Evolutionary conservation across 768 basidiomycete species (phyloP).

Genomic region (Porphyrellus cyaneotinctus): DNA sequence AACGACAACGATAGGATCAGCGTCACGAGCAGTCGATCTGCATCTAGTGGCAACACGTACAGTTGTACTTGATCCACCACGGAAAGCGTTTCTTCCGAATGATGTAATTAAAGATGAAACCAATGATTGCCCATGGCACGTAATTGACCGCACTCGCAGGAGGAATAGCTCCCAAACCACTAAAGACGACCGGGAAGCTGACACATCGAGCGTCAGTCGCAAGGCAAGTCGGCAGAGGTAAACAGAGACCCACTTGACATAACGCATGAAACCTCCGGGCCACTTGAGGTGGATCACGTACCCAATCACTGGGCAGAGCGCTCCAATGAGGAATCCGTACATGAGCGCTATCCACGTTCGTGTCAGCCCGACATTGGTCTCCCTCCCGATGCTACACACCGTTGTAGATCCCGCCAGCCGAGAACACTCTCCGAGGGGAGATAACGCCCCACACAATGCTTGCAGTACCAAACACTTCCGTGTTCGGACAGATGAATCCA

Average conservation of each 20-base stretch:
- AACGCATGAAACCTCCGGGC: constrained; percentile 58
- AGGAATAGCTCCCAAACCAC: constrained; percentile 56
- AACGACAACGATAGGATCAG: constrained; percentile 15
- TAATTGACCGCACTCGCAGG: constrained; percentile 66
- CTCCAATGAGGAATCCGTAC: constrained; percentile 78
- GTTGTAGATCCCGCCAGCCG: constrained; percentile 57
- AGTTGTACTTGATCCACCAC: constrained; percentile 62
- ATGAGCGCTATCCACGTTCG: constrained; percentile 36
- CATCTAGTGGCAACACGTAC: constrained; percentile 14
- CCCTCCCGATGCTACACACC: constrained; percentile 20
- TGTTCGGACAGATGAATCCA: constrained; percentile 67
- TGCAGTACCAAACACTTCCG: constrained; percentile 75
- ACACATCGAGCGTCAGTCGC: not conserved
- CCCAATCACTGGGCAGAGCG: constrained; percentile 51
- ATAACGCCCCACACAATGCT: constrained; percentile 82
- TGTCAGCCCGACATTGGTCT: not conserved
- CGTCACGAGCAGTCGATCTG: not conserved
- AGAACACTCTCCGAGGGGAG: constrained; percentile 71
- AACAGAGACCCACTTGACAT: constrained; percentile 51
- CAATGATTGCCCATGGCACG: constrained; percentile 61
- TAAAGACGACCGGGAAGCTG: constrained; percentile 49
- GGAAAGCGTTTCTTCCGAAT: constrained; percentile 58
- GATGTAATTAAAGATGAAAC: constrained; percentile 62
- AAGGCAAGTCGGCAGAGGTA: not conserved
- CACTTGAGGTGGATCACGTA: constrained; percentile 55